A percentile compares a stretch with the other conserved stretches of the same genome.
Evolutionary conservation across 2,329 filamentous ascomycete species (phyloP).

Genomic region (Colletotrichum liriopes): DNA sequence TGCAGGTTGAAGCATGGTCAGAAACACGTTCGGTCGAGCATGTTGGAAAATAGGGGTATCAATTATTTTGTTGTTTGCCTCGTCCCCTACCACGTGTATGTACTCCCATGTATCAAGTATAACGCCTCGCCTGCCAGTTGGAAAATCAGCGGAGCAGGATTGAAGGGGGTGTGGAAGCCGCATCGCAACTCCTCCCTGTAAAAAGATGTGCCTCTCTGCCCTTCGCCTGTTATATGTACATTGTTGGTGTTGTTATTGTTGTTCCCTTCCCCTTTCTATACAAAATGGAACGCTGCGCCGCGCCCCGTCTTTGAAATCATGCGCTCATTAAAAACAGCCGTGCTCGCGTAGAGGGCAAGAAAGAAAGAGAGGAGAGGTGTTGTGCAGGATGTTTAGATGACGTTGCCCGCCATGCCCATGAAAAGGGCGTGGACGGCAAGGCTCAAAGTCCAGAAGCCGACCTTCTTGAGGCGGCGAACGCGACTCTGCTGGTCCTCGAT

Average conservation of each 20-base stretch:
- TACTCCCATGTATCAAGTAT: constrained; percentile 5
- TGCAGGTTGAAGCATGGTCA: background rate
- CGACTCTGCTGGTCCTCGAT: constrained; percentile 91
- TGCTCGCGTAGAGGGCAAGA: constrained; percentile 15
- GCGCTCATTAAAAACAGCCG: constrained; percentile 37
- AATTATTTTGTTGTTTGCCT: constrained; percentile 36
- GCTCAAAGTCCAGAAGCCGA: constrained; percentile 95
- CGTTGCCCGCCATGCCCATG: constrained; percentile 92
- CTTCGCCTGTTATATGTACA: constrained; percentile 32
- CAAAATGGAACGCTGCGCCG: constrained; percentile 19
- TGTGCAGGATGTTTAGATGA: constrained; percentile 59
- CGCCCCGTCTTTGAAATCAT: constrained; percentile 33
- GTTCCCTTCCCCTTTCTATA: constrained; percentile 23
- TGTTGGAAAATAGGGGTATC: constrained; percentile 35
- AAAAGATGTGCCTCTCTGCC: background rate
- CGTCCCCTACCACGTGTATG: constrained; percentile 19
- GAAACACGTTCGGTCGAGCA: background rate
- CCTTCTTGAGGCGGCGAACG: constrained; percentile 91
- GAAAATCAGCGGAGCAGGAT: background rate
- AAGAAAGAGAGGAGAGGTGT: constrained; percentile 15
- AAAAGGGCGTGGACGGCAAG: constrained; percentile 94
- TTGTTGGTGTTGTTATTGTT: background rate
- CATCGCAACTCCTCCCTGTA: background rate
- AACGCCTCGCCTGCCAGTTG: constrained; percentile 31
- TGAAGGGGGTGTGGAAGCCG: constrained; percentile 3